These are phyloP conservation scores for Neoboletus brunneissimus DNA, from an alignment of 768 basidiomycete genomes.

Conservation along the genomic window DNA sequence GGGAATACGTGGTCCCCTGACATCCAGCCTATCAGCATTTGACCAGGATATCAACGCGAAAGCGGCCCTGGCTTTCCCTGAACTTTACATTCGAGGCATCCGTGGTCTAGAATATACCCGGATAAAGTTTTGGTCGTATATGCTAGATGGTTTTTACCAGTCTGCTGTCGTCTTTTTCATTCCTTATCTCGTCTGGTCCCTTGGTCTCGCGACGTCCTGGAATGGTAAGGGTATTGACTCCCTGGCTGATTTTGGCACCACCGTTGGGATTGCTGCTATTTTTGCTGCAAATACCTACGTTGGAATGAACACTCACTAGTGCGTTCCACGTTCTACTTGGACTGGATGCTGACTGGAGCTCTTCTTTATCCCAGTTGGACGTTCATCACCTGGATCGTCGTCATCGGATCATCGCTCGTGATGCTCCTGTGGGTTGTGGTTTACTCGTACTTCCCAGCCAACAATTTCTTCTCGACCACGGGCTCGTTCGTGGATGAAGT, in stretches of 20 bases:
- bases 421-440: constrained; percentile 87
- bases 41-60: constrained; percentile 93
- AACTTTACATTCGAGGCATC: constrained; percentile 94
- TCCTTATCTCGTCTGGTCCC: constrained; percentile 71
- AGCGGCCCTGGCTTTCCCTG: constrained; percentile 88
- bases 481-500: constrained; percentile 73
- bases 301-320: constrained; percentile 88
- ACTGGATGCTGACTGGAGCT: constrained; percentile 1
- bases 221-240: constrained; percentile 78
- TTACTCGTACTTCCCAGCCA: constrained; percentile 77
- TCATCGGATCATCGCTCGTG: constrained; percentile 74
- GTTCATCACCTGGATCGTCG: constrained; percentile 77
- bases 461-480: constrained; percentile 70
- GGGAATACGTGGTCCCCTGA: constrained; percentile 2
- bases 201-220: constrained; percentile 66
- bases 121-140: constrained; percentile 90
- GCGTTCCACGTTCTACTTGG: constrained; percentile 36
- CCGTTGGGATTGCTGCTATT: constrained; percentile 83
- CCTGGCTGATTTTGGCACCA: constrained; percentile 87
- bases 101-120: constrained; percentile 92
- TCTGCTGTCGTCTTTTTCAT: constrained; percentile 85
- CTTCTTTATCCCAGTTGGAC: constrained; percentile 63
- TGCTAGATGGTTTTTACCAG: constrained; percentile 93
- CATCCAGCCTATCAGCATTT: constrained; percentile 50
- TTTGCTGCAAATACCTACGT: constrained; percentile 88